Evolutionary conservation across 2,329 filamentous ascomycete species (phyloP), one percentile per base, ranked within the genome.

Genomic region (Penicillium freii): DNA sequence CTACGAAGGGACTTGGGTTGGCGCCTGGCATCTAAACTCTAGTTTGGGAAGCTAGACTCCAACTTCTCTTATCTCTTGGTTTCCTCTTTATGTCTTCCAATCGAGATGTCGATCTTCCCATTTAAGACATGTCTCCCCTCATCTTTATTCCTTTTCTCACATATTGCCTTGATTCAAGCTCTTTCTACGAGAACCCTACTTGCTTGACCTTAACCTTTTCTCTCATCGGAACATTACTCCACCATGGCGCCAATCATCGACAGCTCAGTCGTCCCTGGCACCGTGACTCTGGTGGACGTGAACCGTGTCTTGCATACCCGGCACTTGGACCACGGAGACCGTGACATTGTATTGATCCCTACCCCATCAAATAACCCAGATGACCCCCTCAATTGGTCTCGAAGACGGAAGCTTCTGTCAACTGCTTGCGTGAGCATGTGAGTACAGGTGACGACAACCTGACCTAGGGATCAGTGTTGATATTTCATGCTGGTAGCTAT

Each of bases 331-430:
- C 44, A 54, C 15, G 68, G 69, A 0, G 62, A 73, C 34, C 49
- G 60, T 25, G 75, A 78, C 42, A 76, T 80, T 45, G 70, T 79
- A 2, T 67, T 79, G 4, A 71, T 78, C 1, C 78, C 78, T 0
- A 64, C 70, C 2, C 79, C 79, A 0, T 79, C 77, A 1, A 62
- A 67, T 40, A 76, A 81, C 58, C 77, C 77, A 1, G 76, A 80
- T 54, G 78, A 81, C 59, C 78, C 78, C 13, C 64, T 80, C 48
- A 80, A 79, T 46, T 80, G 78, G 78, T 70, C 73, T n/a, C 68
- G 62, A 5, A 62, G 68, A n/a, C 71, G 78, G 40, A 80, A 80
- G 58, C 51, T 73, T 5, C 54, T 79, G 23, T 77, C 77, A 1
- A 76, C 75, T 1, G 67, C 73, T 5, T 78, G 74, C 56, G 75